A percentile compares a stretch with the other conserved stretches of the same genome.
Conservation (phyloP, 2,329 filamentous ascomycete genomes). For the Beauveria sp. region DNA sequence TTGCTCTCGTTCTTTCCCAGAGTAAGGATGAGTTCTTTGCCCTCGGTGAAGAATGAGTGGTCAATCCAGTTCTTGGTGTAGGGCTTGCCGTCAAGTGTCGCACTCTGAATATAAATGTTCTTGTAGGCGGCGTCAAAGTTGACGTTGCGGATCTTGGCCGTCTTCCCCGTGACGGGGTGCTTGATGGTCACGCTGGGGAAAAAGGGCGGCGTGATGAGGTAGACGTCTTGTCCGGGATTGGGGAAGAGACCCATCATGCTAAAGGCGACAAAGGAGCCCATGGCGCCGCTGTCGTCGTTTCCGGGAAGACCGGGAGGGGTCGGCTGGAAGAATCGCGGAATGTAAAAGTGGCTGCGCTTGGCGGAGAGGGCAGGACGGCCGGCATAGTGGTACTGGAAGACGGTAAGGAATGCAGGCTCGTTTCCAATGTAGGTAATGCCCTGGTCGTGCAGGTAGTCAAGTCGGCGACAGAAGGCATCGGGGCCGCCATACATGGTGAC, state of each 20-base stretch:
- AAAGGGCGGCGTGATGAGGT: constrained; percentile 63
- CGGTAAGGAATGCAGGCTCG: constrained; percentile 50
- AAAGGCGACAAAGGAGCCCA: constrained; percentile 60
- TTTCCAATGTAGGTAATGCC: constrained; percentile 61
- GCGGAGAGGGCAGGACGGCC: constrained; percentile 52
- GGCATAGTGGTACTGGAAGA: constrained; percentile 64
- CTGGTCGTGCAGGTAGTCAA: constrained; percentile 57
- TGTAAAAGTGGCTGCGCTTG: constrained; percentile 53
- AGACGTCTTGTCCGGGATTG: constrained; percentile 60
- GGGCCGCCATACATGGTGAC: constrained; percentile 54
- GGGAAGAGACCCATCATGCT: constrained; percentile 66
- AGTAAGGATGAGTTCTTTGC: constrained; percentile 55
- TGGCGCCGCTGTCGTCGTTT: constrained; percentile 64
- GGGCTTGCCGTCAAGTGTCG: constrained; percentile 49
- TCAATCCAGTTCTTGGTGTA: constrained; percentile 61
- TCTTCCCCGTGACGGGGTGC: constrained; percentile 50
- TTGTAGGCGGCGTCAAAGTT: constrained; percentile 54
- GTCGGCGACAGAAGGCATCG: constrained; percentile 46
- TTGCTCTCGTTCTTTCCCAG: constrained; percentile 53
- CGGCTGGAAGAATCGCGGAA: constrained; percentile 55
- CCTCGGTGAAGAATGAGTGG: constrained; percentile 60
- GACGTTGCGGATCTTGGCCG: constrained; percentile 49
- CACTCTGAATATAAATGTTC: constrained; percentile 58
- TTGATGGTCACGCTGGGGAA: constrained; percentile 54
- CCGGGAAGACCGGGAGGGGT: constrained; percentile 55